phyloP scores from a whole-genome alignment of 2,329 filamentous ascomycete genomes.

The Alternaria metachromatica region DNA sequence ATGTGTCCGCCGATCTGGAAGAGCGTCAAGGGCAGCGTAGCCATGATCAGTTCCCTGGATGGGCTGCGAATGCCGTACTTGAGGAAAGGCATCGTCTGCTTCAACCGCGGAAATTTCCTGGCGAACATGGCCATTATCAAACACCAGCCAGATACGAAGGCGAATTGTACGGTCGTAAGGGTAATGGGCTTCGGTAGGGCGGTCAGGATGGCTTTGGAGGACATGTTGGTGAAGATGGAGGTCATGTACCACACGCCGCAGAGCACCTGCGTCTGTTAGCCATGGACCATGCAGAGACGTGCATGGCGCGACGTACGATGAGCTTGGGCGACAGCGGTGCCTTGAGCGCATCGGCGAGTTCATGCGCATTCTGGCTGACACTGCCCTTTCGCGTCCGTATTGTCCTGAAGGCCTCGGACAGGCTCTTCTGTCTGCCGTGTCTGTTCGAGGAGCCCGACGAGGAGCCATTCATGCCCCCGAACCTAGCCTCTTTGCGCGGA shows the following conservation, averaged over 20 bases:
- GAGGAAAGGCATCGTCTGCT: conserved; percentile 75
- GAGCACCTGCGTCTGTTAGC: conserved; percentile 66
- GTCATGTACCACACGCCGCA: conserved; percentile 94
- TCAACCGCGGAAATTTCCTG: conserved; percentile 72
- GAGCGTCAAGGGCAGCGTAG: conserved; percentile 86
- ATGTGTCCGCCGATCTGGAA: conserved; percentile 96
- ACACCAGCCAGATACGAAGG: conserved; percentile 88
- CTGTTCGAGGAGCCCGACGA: conserved; percentile 41
- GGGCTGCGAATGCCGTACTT: conserved; percentile 84
- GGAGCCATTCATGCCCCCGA: conserved; percentile 52
- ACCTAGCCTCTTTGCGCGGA: conserved; percentile 61
- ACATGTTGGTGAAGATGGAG: conserved; percentile 95
- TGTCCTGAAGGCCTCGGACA: conserved; percentile 84
- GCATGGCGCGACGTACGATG: conserved; percentile 66
- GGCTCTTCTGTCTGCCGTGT: conserved; percentile 81
- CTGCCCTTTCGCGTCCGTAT: conserved; percentile 83
- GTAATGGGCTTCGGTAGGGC: conserved; percentile 90
- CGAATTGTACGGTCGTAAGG: conserved; percentile 91
- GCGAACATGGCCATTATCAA: conserved; percentile 79
- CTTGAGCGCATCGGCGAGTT: conserved; percentile 88
- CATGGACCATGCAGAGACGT: conserved; percentile 31
- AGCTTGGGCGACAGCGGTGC: conserved; percentile 88
- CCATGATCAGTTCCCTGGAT: conserved; percentile 79
- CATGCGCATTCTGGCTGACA: conserved; percentile 90
- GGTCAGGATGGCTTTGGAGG: conserved; percentile 95